Conservation (phyloP, 345 rosid species). For the Eutrema yunnanense region DNA sequence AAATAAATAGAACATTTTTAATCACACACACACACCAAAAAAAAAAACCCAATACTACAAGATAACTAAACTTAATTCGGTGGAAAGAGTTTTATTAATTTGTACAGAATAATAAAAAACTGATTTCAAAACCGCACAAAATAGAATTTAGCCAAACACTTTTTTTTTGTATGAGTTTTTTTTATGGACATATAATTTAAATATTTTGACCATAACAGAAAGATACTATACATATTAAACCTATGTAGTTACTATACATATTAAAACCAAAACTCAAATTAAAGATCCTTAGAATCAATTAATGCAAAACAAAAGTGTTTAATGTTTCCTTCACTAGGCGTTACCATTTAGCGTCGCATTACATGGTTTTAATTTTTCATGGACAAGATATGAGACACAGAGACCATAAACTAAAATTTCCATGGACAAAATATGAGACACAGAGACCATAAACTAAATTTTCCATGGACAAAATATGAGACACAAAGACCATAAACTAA, state of each 20-base stretch:
- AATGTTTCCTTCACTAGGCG: neutral
- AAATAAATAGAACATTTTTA: neutral
- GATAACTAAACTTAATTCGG: neutral
- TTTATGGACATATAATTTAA: neutral
- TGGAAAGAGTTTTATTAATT: neutral
- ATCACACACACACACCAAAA: neutral
- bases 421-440: neutral
- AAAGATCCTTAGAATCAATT: neutral
- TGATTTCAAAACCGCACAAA: neutral
- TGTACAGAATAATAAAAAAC: neutral
- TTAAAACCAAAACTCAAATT: neutral
- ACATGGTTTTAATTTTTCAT: neutral
- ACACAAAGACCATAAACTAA: conserved; percentile 21
- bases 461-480: neutral
- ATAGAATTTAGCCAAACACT: neutral
- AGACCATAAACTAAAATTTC: conserved; percentile 14
- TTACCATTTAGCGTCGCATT: neutral
- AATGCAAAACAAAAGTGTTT: neutral
- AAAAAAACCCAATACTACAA: neutral
- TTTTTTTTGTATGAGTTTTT: neutral
- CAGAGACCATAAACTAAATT: conserved; percentile 16
- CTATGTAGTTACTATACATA: neutral
- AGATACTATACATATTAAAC: neutral
- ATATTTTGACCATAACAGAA: neutral
- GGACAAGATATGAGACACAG: neutral